Base-by-base conservation (phyloP, 352 stramenopile genomes). In the Phytophthora pini region DNA sequence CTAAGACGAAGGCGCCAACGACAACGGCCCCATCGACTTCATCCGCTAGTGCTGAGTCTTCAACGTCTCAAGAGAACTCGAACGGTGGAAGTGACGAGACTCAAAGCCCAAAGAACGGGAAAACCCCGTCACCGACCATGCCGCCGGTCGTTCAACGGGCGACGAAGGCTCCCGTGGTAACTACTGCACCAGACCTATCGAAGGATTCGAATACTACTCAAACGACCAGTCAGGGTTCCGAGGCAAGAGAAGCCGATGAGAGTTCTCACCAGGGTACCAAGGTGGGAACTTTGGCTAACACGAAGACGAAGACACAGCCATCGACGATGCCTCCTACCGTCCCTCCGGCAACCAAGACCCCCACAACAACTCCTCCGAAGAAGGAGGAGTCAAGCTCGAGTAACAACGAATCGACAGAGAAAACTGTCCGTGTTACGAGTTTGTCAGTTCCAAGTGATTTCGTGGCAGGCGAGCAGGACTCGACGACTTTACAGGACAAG, bases 311-410 rank as follows among this genome's bases (percentile, higher is more conserved):
- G 11, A n/a, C 26, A 1, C 12, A 34, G 17, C 39, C 39, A 12
- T 27, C 46, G 17, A 65, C 56, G 7, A 65, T 58, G 46, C 56
- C 56, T 52, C 47, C 56, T 46, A 50, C 56, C 1, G 47, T 65
- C 15, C 26, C 11, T 29, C 46, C 56, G 0, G 47, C 46, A 13
- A 65, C 46, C 4, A 65, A 58, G 26, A 9, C 26, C 5, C 56
- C 56, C 5, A 20, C 34, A 4, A 47, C 36, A 10, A 24, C 34
- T 11, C 56, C 56, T 38, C 17, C 36, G n/a, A 56, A 26, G 9
- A 29, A 62, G 13, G 20, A 45, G 31, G 13, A 56, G 11, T 43
- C 32, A 56, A 26, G 20, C 12, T 41, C 29, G 12, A 44, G 29
- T 43, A n/a, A 7, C 39, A 31, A 49, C 26, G 26, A 59, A 17